These are phyloP conservation scores for Termitomyces sp. DNA, from an alignment of 768 basidiomycete genomes.

Conservation along the genomic window DNA sequence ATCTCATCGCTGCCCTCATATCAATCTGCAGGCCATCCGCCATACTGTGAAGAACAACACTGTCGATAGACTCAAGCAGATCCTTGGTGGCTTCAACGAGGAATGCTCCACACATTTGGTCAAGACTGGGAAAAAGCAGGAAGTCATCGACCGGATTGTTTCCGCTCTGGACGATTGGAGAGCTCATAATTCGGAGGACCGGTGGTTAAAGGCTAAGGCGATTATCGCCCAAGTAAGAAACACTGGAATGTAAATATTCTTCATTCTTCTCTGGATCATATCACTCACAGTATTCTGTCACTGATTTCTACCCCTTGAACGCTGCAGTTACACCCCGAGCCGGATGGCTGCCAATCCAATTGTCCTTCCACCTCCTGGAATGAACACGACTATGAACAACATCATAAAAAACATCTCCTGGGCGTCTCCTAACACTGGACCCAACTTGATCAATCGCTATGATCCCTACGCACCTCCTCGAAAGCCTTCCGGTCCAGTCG, in stretches of 20 bases:
- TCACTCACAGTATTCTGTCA: neutral
- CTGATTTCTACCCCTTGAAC: neutral
- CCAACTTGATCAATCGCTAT: slow-evolving; percentile 46
- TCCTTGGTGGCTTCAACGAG: slow-evolving; percentile 75
- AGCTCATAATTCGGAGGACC: slow-evolving; percentile 52
- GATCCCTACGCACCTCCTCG: slow-evolving; percentile 69
- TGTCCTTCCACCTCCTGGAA: slow-evolving; percentile 17
- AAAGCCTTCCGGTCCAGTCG: slow-evolving; percentile 35
- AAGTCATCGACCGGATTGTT: slow-evolving; percentile 77
- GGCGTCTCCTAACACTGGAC: slow-evolving; percentile 26
- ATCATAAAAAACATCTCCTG: slow-evolving; percentile 31
- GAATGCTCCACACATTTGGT: slow-evolving; percentile 66
- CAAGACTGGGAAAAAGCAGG: slow-evolving; percentile 85
- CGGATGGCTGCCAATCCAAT: slow-evolving; percentile 18
- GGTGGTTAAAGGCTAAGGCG: slow-evolving; percentile 67
- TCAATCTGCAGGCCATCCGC: slow-evolving; percentile 53
- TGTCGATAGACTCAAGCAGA: slow-evolving; percentile 83
- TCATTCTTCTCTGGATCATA: neutral
- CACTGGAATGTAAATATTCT: slow-evolving; percentile 59
- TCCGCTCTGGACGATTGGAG: slow-evolving; percentile 61
- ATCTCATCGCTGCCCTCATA: slow-evolving; percentile 18
- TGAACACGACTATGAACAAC: slow-evolving; percentile 23
- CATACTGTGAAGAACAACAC: slow-evolving; percentile 75
- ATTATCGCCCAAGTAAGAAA: slow-evolving; percentile 67
- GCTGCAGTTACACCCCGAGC: slow-evolving; percentile 20